Conservation (phyloP, 2,329 filamentous ascomycete genomes). For the Neonectria neomacrospora region DNA sequence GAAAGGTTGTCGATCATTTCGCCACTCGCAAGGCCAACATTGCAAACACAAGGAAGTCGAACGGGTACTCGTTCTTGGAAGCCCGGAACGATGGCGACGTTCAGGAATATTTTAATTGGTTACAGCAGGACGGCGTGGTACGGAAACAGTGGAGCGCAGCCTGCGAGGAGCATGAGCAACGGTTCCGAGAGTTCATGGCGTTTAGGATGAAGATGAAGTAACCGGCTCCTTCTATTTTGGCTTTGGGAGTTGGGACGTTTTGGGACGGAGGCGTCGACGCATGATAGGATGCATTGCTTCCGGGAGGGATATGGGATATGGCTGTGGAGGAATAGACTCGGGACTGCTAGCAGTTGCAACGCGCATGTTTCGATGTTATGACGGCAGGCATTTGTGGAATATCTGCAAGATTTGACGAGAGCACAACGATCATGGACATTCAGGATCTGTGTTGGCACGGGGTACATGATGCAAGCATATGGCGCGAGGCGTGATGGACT, state of each 20-base stretch:
- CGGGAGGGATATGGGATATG: conserved; percentile 20
- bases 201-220: conserved; percentile 58
- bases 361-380: conserved; percentile 11
- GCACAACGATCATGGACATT: conserved; percentile 21
- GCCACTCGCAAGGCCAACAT: conserved; percentile 60
- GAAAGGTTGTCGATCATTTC: conserved; percentile 67
- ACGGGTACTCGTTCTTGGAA: conserved; percentile 59
- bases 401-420: conserved; percentile 29
- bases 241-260: conserved; percentile 20
- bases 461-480: conserved; percentile 21
- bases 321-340: conserved; percentile 10
- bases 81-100: conserved; percentile 59
- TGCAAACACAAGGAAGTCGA: conserved; percentile 51
- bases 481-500: conserved; percentile 29
- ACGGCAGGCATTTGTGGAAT: conserved; percentile 25
- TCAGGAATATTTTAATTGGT: conserved; percentile 66
- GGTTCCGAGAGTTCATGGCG: conserved; percentile 67
- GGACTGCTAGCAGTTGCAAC: conserved; percentile 11
- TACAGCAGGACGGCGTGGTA: conserved; percentile 73
- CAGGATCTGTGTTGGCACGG: conserved; percentile 27
- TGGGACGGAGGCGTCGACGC: not conserved
- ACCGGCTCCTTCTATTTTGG: conserved; percentile 26
- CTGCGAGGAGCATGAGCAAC: conserved; percentile 68
- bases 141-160: conserved; percentile 69
- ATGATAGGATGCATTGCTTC: conserved; percentile 14